phyloP scores from a whole-genome alignment of 305 asterid genomes.

The Solanum hybrid region DNA sequence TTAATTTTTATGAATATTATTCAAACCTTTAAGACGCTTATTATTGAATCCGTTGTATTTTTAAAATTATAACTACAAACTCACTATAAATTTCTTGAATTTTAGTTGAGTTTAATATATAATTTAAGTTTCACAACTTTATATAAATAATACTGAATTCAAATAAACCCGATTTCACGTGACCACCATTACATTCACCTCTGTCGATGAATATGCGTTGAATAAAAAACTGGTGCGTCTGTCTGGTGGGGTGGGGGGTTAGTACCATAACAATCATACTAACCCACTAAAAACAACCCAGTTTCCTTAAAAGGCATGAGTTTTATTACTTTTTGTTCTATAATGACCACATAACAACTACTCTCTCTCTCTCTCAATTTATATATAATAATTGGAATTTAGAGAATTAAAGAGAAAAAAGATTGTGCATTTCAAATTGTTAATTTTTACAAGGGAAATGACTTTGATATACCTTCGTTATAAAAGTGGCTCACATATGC shows the following conservation, averaged over 20 bases:
- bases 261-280: constrained; percentile 18
- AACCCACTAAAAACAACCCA: constrained; percentile 13
- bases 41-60: background rate
- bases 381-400: background rate
- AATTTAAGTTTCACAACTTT: background rate
- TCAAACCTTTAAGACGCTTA: background rate
- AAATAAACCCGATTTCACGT: background rate
- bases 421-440: background rate
- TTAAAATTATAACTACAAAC: background rate
- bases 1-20: background rate
- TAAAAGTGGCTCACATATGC: too few species aligned
- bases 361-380: background rate
- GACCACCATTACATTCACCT: background rate
- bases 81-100: background rate
- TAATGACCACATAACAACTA: constrained; percentile 1
- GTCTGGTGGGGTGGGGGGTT: background rate
- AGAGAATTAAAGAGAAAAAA: too few species aligned
- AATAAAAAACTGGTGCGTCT: background rate
- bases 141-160: background rate
- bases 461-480: too few species aligned
- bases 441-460: too few species aligned
- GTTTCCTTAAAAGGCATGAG: constrained; percentile 23
- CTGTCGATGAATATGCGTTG: background rate
- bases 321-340: constrained; percentile 14
- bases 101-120: background rate